A percentile compares a stretch with the other conserved stretches of the same genome.
phyloP scores from a whole-genome alignment of 805 yeast species.

The Myxozyma neglecta region DNA sequence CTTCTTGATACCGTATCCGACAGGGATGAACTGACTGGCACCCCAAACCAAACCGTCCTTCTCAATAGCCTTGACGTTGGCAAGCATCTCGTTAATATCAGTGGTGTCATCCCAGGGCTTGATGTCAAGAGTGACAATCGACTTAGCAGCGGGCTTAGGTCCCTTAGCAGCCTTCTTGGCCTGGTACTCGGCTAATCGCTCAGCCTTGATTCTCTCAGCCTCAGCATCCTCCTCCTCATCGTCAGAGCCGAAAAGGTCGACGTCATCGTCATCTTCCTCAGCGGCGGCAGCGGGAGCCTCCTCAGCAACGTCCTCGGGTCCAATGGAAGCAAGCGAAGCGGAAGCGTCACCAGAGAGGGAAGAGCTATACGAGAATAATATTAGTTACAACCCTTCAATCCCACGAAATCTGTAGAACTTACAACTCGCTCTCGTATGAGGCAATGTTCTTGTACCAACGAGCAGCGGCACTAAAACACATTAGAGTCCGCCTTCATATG shows the following conservation, averaged over 20 bases:
- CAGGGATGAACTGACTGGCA: slow-evolving; percentile 92
- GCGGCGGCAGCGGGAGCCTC: slow-evolving; percentile 53
- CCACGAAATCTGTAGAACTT: slow-evolving; percentile 49
- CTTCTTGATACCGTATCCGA: slow-evolving; percentile 99
- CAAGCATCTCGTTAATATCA: slow-evolving; percentile 82
- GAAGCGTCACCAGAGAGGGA: slow-evolving; percentile 67
- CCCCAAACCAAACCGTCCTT: slow-evolving; percentile 98
- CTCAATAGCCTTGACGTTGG: slow-evolving; percentile 79
- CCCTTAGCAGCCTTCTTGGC: slow-evolving; percentile 97
- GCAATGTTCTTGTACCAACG: slow-evolving; percentile 99
- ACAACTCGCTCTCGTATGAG: slow-evolving; percentile 84
- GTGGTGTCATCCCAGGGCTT: slow-evolving; percentile 99
- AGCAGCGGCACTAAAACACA: slow-evolving; percentile 59
- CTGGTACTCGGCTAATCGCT: slow-evolving; percentile 96
- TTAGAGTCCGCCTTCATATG: not conserved
- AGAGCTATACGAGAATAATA: slow-evolving; percentile 40
- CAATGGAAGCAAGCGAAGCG: slow-evolving; percentile 39
- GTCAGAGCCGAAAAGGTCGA: slow-evolving; percentile 90
- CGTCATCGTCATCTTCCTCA: slow-evolving; percentile 85
- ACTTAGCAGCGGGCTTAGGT: slow-evolving; percentile 98
- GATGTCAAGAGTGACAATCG: slow-evolving; percentile 92
- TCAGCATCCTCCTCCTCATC: slow-evolving; percentile 95
- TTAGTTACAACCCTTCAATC: not conserved
- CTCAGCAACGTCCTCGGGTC: slow-evolving; percentile 49
- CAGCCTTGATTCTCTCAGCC: slow-evolving; percentile 95